These are phyloP conservation scores for Purpureocillium lavendulum DNA, from an alignment of 2,329 filamentous ascomycete genomes.

Conservation along the genomic window DNA sequence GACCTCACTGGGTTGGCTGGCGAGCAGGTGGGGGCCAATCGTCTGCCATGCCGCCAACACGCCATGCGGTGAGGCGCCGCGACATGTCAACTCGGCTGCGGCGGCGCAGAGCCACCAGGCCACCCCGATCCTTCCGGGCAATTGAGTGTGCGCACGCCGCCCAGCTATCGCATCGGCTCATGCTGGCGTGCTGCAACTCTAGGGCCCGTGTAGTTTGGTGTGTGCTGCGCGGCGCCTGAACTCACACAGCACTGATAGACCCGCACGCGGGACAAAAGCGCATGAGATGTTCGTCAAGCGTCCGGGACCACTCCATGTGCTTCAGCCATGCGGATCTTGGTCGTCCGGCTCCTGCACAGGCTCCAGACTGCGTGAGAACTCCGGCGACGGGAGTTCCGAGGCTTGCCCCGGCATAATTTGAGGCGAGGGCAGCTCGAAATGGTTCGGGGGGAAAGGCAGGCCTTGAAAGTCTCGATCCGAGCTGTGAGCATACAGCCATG, in stretches of 20 bases:
- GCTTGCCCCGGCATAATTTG: conserved; percentile 27
- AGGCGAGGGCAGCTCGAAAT: conserved; percentile 38
- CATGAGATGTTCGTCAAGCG: too few species aligned
- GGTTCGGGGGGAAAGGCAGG: conserved; percentile 35
- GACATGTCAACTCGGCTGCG: too few species aligned
- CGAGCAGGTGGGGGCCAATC: conserved; percentile 8
- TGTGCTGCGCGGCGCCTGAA: too few species aligned
- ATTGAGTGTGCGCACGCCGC: too few species aligned
- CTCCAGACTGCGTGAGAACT: conserved; percentile 4
- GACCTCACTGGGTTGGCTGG: conserved; percentile 17
- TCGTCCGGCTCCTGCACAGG: conserved; percentile 2
- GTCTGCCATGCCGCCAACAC: conserved; percentile 4
- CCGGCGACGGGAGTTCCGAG: conserved; percentile 1
- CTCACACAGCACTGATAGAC: too few species aligned
- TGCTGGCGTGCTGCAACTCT: too few species aligned
- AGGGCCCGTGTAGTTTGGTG: too few species aligned
- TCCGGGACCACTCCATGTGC: not conserved
- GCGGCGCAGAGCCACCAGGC: too few species aligned
- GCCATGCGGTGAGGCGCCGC: conserved; percentile 4
- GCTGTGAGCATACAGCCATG: conserved; percentile 36
- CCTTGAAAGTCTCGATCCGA: conserved; percentile 37
- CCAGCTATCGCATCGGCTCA: too few species aligned
- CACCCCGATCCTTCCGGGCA: not conserved
- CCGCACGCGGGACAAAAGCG: too few species aligned
- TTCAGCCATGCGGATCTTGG: conserved; percentile 3